Conservation (phyloP, 2,329 filamentous ascomycete genomes). For the Rhynchosporium agropyri region DNA sequence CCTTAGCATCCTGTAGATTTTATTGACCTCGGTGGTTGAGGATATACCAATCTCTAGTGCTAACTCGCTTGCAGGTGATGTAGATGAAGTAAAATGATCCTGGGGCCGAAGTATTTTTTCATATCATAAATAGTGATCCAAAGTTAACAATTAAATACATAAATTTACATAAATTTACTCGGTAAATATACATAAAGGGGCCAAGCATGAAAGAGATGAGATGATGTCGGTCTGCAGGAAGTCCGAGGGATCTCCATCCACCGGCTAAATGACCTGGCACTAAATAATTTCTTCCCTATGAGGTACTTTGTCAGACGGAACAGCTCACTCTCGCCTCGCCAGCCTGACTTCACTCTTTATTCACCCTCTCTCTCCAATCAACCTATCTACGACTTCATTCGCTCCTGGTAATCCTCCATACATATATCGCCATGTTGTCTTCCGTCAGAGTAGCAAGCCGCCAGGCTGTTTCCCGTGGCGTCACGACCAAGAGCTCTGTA, state of each 20-base stretch:
- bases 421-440: slow-evolving; percentile 55
- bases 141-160: background rate
- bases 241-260: slow-evolving; percentile 11
- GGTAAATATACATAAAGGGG: background rate
- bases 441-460: slow-evolving; percentile 57
- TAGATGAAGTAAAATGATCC: too few species aligned
- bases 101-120: background rate
- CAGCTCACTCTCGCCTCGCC: slow-evolving; percentile 12
- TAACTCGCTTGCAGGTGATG: too few species aligned
- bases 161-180: background rate
- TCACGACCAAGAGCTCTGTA: slow-evolving; percentile 33
- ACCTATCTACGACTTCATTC: slow-evolving; percentile 11
- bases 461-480: slow-evolving; percentile 44
- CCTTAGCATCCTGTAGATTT: background rate
- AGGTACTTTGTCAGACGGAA: slow-evolving; percentile 3
- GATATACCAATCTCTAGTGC: background rate
- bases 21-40: background rate
- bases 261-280: background rate
- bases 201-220: background rate
- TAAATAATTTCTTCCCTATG: slow-evolving; percentile 5
- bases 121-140: background rate
- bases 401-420: background rate
- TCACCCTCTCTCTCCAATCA: slow-evolving; percentile 4
- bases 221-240: background rate
- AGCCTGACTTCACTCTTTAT: background rate